These are phyloP conservation scores for Kodamaea sagamina DNA, from an alignment of 805 yeast species.

Conservation along the genomic window DNA sequence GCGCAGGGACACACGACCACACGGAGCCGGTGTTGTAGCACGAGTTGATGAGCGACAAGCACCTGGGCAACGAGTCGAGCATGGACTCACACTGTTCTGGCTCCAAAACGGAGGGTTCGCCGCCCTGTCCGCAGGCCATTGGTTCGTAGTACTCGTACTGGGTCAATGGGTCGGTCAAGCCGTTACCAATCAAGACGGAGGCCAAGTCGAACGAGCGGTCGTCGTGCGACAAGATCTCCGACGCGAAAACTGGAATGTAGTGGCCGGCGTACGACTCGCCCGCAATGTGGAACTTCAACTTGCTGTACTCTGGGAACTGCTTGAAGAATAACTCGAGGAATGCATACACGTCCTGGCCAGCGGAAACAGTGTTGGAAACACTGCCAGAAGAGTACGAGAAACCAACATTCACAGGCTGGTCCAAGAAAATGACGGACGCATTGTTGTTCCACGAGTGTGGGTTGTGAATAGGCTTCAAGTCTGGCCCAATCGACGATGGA, in stretches of 20 bases:
- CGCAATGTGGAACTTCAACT: constrained; percentile 75
- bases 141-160: constrained; percentile 83
- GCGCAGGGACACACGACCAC: constrained; percentile 89
- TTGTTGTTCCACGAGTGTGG: constrained; percentile 89
- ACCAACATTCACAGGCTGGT: constrained; percentile 94
- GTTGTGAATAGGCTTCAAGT: constrained; percentile 71
- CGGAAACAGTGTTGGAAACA: constrained; percentile 72
- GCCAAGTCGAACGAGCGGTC: constrained; percentile 58
- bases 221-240: constrained; percentile 70
- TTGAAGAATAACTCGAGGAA: constrained; percentile 82
- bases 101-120: constrained; percentile 70
- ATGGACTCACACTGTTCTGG: constrained; percentile 70
- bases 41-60: constrained; percentile 69
- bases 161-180: constrained; percentile 79
- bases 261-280: constrained; percentile 96
- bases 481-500: constrained; percentile 70
- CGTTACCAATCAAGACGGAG: constrained; percentile 89
- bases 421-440: constrained; percentile 87
- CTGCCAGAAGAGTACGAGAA: constrained; percentile 73
- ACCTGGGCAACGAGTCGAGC: constrained; percentile 65
- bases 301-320: constrained; percentile 71
- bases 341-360: constrained; percentile 84
- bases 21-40: constrained; percentile 77
- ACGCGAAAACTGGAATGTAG: constrained; percentile 87
- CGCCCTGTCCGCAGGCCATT: constrained; percentile 94